Conservation (phyloP, 2,329 filamentous ascomycete species). For the Zymoseptoria passerinii region DNA sequence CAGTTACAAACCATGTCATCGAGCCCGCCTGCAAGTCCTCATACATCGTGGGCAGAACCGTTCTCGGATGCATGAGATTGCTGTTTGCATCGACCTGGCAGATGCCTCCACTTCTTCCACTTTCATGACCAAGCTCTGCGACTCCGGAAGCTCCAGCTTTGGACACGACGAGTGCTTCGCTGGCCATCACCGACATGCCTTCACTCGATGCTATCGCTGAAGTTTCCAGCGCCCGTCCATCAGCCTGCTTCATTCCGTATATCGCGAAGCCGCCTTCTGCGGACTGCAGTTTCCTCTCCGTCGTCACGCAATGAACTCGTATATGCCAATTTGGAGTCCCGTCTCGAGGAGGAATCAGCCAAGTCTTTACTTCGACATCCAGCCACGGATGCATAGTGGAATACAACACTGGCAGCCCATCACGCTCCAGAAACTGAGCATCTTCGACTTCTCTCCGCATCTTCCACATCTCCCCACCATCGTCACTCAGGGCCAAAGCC, state of each 20-base stretch:
- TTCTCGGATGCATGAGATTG: constrained; percentile 65
- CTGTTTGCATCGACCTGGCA: constrained; percentile 73
- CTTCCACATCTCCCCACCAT: constrained; percentile 72
- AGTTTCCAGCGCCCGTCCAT: constrained; percentile 48
- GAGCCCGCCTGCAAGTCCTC: constrained; percentile 51
- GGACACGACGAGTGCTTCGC: constrained; percentile 38
- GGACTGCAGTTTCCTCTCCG: constrained; percentile 55
- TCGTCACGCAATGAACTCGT: constrained; percentile 53
- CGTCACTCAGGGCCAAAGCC: constrained; percentile 67
- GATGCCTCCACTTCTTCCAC: constrained; percentile 49
- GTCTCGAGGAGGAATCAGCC: constrained; percentile 53
- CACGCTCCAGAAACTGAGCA: constrained; percentile 51
- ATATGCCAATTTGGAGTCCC: constrained; percentile 61
- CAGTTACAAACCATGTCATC: constrained; percentile 59
- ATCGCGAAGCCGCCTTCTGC: constrained; percentile 71
- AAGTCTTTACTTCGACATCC: constrained; percentile 59
- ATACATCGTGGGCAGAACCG: constrained; percentile 61
- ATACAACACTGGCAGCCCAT: constrained; percentile 51
- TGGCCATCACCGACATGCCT: constrained; percentile 32
- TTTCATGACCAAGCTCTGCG: constrained; percentile 34
- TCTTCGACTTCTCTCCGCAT: constrained; percentile 60
- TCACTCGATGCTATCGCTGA: constrained; percentile 32
- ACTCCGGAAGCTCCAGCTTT: constrained; percentile 46
- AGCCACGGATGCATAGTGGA: constrained; percentile 63
- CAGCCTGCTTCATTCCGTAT: constrained; percentile 48